Base-by-base conservation (phyloP, 2,329 filamentous ascomycete species). In the Tolypocladium cylindrosporum region DNA sequence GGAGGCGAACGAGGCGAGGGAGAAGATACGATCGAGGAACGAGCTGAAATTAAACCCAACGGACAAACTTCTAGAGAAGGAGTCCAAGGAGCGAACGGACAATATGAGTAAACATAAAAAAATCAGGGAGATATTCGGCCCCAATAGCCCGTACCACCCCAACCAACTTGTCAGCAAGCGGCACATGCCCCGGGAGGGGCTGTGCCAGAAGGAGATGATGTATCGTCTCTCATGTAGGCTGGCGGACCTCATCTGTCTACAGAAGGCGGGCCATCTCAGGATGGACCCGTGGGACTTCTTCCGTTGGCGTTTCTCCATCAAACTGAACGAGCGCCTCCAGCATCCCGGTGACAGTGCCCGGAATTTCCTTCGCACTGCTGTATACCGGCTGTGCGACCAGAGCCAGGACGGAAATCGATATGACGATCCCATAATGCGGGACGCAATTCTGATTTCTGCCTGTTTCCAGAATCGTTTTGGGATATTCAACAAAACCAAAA, bases 221-320 rank as follows among this genome's bases (percentile, higher is more conserved):
- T 74, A 75, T 50, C 66, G 64, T 3, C 55, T 75, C 2, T 70
- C 69, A 0, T 69, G 67, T 55, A 71, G 70, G 37, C 57, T 75
- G 4, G 65, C 66, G 0, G 71, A 73, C 19, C 60, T 75, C 1
- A 57, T 62, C 7, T 58, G 65, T 5, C 61, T 75, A 0, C 58
- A 63, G 4, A 52, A 60, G 1, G 60, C 54, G 7, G 59, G 64
- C 5, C 57, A 70, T 31, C 61, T 75, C 1, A 31, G 40, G 0
- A 75, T 75, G 73, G 67, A 72, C 9, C 69, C 72, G 0, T 72
- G 67, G 57, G 69, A 74, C 59, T 75, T 75, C 54, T 61, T 74
- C 45, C 65, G 73, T 21, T 75, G 71, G 72, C 64, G 71, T 24
- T 61, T 72, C 34, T 56, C 58, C 8, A 55, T 57, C 9, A 65